A percentile compares a stretch with the other conserved stretches of the same genome.
These are phyloP conservation scores for Dichotomocladium elegans DNA, from an alignment of 371 early-diverging fungal species.

Conservation along the genomic window DNA sequence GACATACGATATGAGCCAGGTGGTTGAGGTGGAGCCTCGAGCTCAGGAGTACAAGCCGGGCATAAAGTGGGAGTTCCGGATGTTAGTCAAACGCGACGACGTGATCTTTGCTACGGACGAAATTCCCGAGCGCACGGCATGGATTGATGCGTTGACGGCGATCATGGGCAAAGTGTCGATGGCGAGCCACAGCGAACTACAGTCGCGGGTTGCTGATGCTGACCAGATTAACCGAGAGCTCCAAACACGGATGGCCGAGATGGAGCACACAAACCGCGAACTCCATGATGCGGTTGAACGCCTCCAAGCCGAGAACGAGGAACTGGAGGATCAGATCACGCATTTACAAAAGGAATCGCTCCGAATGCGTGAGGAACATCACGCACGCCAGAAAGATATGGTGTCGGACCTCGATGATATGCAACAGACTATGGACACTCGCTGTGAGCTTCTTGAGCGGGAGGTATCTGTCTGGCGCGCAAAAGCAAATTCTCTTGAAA, in stretches of 20 bases:
- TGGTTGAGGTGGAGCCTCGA: slow-evolving; percentile 43
- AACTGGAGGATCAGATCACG: slow-evolving; percentile 24
- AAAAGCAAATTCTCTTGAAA: slow-evolving; percentile 18
- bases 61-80: slow-evolving; percentile 45
- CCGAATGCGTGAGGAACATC: slow-evolving; percentile 15
- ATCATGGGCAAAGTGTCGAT: slow-evolving; percentile 52
- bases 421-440: slow-evolving; percentile 18
- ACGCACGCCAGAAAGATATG: slow-evolving; percentile 12
- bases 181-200: slow-evolving; percentile 43
- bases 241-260: slow-evolving; percentile 28
- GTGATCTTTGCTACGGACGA: slow-evolving; percentile 44
- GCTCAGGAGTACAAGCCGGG: slow-evolving; percentile 40
- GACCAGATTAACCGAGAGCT: slow-evolving; percentile 39
- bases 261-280: slow-evolving; percentile 37
- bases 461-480: slow-evolving; percentile 14
- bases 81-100: slow-evolving; percentile 42
- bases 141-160: slow-evolving; percentile 44
- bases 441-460: slow-evolving; percentile 26
- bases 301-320: slow-evolving; percentile 23
- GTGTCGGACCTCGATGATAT: slow-evolving; percentile 17
- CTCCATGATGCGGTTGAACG: slow-evolving; percentile 29
- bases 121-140: slow-evolving; percentile 33
- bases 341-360: slow-evolving; percentile 15
- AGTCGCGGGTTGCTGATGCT: slow-evolving; percentile 28
- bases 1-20: slow-evolving; percentile 50